Conservation (phyloP, 352 stramenopile species). For the Thraustotheca clavata region DNA sequence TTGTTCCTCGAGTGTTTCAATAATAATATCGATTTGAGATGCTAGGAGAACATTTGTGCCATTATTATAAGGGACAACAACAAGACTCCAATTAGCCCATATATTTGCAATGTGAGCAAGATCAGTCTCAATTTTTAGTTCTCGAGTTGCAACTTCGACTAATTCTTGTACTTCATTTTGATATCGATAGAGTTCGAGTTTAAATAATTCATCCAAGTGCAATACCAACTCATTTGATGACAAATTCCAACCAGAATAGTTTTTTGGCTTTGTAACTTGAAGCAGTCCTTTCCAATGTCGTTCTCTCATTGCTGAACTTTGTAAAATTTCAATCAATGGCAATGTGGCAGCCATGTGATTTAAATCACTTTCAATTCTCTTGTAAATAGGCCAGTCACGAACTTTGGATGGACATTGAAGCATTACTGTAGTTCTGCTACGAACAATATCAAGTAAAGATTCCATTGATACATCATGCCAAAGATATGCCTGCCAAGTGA, state of each 20-base stretch:
- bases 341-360: constrained; percentile 90
- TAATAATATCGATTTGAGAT: constrained; percentile 73
- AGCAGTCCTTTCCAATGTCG: constrained; percentile 86
- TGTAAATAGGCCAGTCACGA: constrained; percentile 92
- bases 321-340: constrained; percentile 83
- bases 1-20: constrained; percentile 92
- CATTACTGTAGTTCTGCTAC: constrained; percentile 58
- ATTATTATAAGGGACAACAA: constrained; percentile 88
- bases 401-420: constrained; percentile 41
- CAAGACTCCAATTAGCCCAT: constrained; percentile 87
- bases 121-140: constrained; percentile 97
- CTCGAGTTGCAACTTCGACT: constrained; percentile 91
- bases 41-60: constrained; percentile 56
- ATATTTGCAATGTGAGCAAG: constrained; percentile 86
- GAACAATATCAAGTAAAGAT: constrained; percentile 84
- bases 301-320: constrained; percentile 80
- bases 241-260: constrained; percentile 68
- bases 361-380: constrained; percentile 83
- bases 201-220: constrained; percentile 88
- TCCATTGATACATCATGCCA: constrained; percentile 89
- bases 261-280: constrained; percentile 58
- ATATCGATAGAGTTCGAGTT: constrained; percentile 87
- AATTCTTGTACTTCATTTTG: constrained; percentile 93
- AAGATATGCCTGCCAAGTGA: constrained; percentile 77
- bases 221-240: constrained; percentile 34